Base-by-base conservation (phyloP, 139 green algal species). In the Haematococcus sp. region DNA sequence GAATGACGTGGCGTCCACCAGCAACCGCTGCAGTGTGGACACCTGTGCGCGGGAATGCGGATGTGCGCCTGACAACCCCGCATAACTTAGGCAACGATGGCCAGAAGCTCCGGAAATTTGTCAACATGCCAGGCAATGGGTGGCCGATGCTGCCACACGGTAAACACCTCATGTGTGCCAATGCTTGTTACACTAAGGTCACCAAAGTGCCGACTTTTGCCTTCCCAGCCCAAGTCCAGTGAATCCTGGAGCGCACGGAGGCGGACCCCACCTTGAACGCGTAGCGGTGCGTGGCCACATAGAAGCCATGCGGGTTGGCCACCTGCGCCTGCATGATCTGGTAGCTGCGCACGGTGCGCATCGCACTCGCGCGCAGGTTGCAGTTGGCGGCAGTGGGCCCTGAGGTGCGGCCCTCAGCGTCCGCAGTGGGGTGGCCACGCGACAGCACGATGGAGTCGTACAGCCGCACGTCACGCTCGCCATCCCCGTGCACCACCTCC, bases 321-420 rank as follows among this genome's bases (percentile, higher is more conserved):
- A 66, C 65, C 65, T 59, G 40, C 19, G 13, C 20, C 28, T 65
- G 55, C 40, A 82, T 68, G 56, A 83, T 34, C 65, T 78, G 54
- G 43, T 83, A 78, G 56, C 65, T 76, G 33, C 67, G 66, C 17
- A 78, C 75, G 1, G 75, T 81, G 2, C 77, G 71, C 77, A 83
- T 83, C 31, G 52, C 34, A 44, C 60, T 75, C 2, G 68, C 58
- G 1, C 71, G 46, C n/a, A 83, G 77, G 49, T 73, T 78, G 56
- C 71, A 78, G 44, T 73, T 73, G 70, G 23, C 60, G 30, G 34
- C 31, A 52, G 11, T 11, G 7, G 7, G 7, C 7, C 40, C 11
- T 7, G 7, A 7, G 7, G 11, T 49, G 40, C 40, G 7, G 11
- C 40, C 40, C 40, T 49, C 40, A 11, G 7, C 11, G 40, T 11